Conservation (phyloP, 331 rosid genomes). For the Cydonia oblonga region DNA sequence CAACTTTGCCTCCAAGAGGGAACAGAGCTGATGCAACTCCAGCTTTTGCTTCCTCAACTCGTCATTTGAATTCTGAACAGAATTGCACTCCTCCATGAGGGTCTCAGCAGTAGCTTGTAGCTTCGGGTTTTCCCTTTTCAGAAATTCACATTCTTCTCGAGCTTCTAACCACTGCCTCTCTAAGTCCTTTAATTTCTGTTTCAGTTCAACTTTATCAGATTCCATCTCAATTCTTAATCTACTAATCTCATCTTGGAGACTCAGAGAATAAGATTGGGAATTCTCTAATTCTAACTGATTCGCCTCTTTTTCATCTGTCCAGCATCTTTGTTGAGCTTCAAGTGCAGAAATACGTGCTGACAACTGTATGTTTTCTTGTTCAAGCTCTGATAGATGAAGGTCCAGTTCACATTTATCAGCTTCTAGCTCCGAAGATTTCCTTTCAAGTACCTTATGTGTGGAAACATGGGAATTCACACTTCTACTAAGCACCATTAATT, state of each 20-base stretch:
- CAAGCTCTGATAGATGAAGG: conserved; percentile 34
- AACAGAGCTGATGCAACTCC: conserved; percentile 38
- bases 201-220: conserved; percentile 22
- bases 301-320: conserved; percentile 34
- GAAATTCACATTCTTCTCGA: conserved; percentile 47
- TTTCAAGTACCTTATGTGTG: conserved; percentile 31
- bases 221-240: conserved; percentile 26
- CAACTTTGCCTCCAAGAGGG: conserved; percentile 41
- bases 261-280: conserved; percentile 30
- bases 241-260: conserved; percentile 41
- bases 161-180: conserved; percentile 39
- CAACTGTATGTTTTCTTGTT: conserved; percentile 41
- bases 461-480: conserved; percentile 35
- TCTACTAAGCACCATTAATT: conserved; percentile 29
- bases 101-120: conserved; percentile 32
- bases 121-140: conserved; percentile 37
- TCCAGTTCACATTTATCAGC: conserved; percentile 35
- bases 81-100: conserved; percentile 44
- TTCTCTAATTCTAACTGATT: conserved; percentile 43
- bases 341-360: conserved; percentile 29
- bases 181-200: conserved; percentile 27
- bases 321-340: conserved; percentile 44
- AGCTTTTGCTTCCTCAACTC: conserved; percentile 43
- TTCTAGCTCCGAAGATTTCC: conserved; percentile 35
- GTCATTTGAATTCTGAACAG: conserved; percentile 42